A percentile compares a stretch with the other conserved stretches of the same genome.
phyloP scores from a whole-genome alignment of 768 basidiomycete genomes.

The Filobasidium wieringae region DNA sequence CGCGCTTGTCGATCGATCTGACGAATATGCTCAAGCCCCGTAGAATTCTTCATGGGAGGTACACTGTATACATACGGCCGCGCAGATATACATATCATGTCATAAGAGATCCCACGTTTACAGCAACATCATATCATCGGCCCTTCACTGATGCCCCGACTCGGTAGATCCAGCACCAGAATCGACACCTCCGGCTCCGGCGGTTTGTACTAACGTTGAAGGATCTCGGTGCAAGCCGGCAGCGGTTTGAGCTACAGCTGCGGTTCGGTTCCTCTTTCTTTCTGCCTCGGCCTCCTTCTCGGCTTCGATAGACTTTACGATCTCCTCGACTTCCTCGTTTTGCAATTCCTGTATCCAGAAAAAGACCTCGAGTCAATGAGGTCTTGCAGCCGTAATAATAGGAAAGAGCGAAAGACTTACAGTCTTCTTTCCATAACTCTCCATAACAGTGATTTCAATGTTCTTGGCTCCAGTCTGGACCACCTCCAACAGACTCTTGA shows the following conservation, averaged over 20 bases:
- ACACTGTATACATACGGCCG: too few species aligned
- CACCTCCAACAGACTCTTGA: constrained; percentile 91
- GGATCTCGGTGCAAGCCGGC: neutral
- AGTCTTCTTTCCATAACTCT: constrained; percentile 81
- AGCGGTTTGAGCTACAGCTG: constrained; percentile 57
- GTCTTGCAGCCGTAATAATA: neutral
- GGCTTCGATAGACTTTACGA: constrained; percentile 83
- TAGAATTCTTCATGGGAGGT: too few species aligned
- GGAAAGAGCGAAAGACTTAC: constrained; percentile 43
- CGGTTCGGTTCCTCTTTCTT: constrained; percentile 76
- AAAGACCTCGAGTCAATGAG: neutral
- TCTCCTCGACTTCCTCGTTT: constrained; percentile 73
- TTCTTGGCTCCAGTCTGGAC: constrained; percentile 99
- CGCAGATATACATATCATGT: neutral
- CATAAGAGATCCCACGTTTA: neutral
- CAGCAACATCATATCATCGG: neutral
- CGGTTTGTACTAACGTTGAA: neutral
- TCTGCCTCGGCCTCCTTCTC: constrained; percentile 98
- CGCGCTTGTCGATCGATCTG: neutral
- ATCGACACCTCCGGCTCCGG: neutral
- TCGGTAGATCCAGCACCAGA: neutral
- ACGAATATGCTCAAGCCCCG: too few species aligned
- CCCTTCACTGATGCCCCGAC: neutral
- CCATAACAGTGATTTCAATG: constrained; percentile 97
- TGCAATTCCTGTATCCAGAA: constrained; percentile 59